Percentiles rank a stretch among this genome's conserved stretches.
phyloP scores from a whole-genome alignment of 2,329 filamentous ascomycete genomes.

The Elsinoe perseae region DNA sequence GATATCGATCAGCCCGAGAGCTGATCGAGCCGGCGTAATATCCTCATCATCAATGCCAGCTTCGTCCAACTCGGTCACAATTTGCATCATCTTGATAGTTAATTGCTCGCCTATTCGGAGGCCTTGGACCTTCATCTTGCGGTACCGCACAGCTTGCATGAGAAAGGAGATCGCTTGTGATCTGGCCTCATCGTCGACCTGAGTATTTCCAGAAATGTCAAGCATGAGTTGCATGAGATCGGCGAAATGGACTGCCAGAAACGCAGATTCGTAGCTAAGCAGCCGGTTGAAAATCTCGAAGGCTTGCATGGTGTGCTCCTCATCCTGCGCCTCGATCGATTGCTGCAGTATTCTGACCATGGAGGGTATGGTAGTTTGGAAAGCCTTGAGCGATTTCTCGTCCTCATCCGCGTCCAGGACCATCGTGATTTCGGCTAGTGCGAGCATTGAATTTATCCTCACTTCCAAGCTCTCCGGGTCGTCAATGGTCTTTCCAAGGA shows the following conservation, averaged over 20 bases:
- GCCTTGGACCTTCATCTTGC: conserved; percentile 90
- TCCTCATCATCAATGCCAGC: conserved; percentile 68
- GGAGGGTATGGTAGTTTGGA: conserved; percentile 72
- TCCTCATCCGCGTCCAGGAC: conserved; percentile 85
- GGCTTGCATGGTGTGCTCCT: conserved; percentile 79
- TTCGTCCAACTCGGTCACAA: conserved; percentile 80
- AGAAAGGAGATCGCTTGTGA: conserved; percentile 89
- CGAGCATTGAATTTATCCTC: conserved; percentile 87
- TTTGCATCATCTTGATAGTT: conserved; percentile 78
- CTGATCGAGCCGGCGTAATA: conserved; percentile 74
- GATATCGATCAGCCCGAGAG: conserved; percentile 80
- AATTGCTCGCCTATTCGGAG: conserved; percentile 81
- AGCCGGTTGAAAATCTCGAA: conserved; percentile 98
- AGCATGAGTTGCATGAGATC: conserved; percentile 93
- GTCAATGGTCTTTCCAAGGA: conserved; percentile 81
- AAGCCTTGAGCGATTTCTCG: conserved; percentile 59
- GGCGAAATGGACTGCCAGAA: conserved; percentile 77
- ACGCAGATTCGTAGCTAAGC: conserved; percentile 76
- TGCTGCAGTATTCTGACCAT: conserved; percentile 88
- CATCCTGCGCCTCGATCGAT: conserved; percentile 66
- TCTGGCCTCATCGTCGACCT: conserved; percentile 74
- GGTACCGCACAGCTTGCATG: conserved; percentile 83
- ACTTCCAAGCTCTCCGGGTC: conserved; percentile 89
- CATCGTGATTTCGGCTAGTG: conserved; percentile 79
- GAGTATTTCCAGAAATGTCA: conserved; percentile 67